Evolutionary conservation across 805 yeast species (phyloP), one percentile per base, ranked within the genome.

Genomic region (Jamesozyma spencerorum): DNA sequence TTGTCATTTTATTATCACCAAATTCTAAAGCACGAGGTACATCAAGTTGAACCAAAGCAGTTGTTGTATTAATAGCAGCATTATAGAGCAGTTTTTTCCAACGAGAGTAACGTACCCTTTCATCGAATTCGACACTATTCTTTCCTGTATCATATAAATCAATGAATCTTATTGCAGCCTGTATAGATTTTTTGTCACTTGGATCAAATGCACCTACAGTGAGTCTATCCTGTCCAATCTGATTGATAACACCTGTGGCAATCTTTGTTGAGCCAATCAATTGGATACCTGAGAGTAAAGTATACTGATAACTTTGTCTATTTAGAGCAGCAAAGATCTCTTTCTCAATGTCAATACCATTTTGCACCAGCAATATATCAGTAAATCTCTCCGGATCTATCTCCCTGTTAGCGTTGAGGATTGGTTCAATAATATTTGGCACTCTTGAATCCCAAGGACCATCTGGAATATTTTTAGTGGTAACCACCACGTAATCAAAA

Each of bases 381-480:
- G 81, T 70, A 20, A 41, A 36, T 19, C 50, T 50, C 2, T 44
- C 38, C 8, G 43, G 31, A 19, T 48, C 43, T 11, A 50, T 12
- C 7, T 18, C 28, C 19, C 37, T 38, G 39, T 58, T 61, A 1
- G 66, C 57, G 27, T 72, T 62, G 30, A 81, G 64, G 3, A 75
- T 72, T 0, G 79, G 75, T 19, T 50, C 66, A 17, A 74, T 65
- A 34, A 79, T 54, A 7, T 75, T 75, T 46, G 74, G 77, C 4
- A 78, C 66, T 34, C 68, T 66, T 42, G 66, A 64, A 11, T 38
- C 31, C 8, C 34, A 27, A 2, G 64, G 58, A 7, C 81, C 68
- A 52, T 83, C 90, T 5, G 88, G 87, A 28, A 78, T 69, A 51
- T 76, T 79, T 53, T 82, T 82, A 36, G 84, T 77, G 34, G 81